Evolutionary conservation across 1,139 yeast species (phyloP).

Genomic region (Torulaspora globosa): DNA sequence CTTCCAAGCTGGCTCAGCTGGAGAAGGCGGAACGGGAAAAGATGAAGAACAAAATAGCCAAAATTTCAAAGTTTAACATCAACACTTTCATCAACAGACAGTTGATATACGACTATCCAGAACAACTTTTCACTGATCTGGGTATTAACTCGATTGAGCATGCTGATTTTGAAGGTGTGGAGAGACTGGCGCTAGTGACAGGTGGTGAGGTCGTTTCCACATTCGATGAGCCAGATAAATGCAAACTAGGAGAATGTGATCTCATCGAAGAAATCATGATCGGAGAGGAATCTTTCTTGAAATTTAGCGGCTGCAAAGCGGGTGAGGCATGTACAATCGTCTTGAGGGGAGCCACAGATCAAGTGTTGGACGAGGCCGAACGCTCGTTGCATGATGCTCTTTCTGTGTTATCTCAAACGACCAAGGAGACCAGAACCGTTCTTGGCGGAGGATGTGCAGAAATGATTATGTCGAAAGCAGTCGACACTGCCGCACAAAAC

Average conservation of each 20-base stretch:
- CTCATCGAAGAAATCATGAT: constrained; percentile 84
- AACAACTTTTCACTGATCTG: constrained; percentile 84
- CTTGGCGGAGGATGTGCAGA: constrained; percentile 98
- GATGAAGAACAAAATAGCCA: constrained; percentile 86
- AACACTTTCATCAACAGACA: constrained; percentile 93
- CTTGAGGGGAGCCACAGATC: constrained; percentile 94
- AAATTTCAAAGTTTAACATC: constrained; percentile 76
- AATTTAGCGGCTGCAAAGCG: constrained; percentile 90
- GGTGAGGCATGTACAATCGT: constrained; percentile 97
- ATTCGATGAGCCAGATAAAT: constrained; percentile 85
- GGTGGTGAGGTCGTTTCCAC: constrained; percentile 99
- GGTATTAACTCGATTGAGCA: constrained; percentile 92
- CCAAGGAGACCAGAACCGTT: constrained; percentile 89
- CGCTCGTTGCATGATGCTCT: constrained; percentile 96
- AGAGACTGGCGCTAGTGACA: constrained; percentile 90
- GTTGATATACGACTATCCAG: constrained; percentile 96
- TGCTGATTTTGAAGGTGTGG: constrained; percentile 98
- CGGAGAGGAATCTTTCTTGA: constrained; percentile 81
- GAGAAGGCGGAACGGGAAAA: constrained; percentile 94
- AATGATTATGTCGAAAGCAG: constrained; percentile 97
- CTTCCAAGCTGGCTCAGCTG: constrained; percentile 88
- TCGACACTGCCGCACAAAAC: constrained; percentile 90
- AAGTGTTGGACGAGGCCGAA: constrained; percentile 93
- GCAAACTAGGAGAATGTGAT: constrained; percentile 84
- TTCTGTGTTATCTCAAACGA: constrained; percentile 92